Evolutionary conservation across 1,139 yeast species (phyloP).

Genomic region (Taiozyma sp.): DNA sequence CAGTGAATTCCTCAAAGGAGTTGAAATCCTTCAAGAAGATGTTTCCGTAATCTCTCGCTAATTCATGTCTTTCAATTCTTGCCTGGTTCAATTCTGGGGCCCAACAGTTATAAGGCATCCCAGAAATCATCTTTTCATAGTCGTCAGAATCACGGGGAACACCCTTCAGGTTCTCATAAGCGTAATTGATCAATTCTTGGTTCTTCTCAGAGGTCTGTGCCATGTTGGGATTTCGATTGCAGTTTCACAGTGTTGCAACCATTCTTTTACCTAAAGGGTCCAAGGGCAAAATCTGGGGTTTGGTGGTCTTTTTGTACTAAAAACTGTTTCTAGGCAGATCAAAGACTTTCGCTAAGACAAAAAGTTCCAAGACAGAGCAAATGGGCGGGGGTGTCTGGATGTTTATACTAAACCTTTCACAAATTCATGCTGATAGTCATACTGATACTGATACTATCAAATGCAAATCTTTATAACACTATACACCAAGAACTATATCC

Average conservation of each 20-base stretch:
- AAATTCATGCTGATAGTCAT: no score
- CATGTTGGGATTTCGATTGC: conserved; percentile 6
- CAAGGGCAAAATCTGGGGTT: background rate
- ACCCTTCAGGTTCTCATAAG: conserved; percentile 18
- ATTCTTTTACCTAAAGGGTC: background rate
- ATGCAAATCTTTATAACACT: background rate
- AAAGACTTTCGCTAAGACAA: background rate
- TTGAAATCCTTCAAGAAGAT: conserved; percentile 36
- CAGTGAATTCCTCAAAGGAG: conserved; percentile 28
- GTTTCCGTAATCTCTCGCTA: conserved; percentile 35
- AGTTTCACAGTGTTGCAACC: background rate
- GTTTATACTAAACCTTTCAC: no score
- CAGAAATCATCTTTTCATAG: conserved; percentile 42
- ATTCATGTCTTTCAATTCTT: conserved; percentile 31
- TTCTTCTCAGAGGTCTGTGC: conserved; percentile 18
- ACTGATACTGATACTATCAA: background rate
- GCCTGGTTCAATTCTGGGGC: conserved; percentile 26
- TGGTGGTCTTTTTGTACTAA: no score
- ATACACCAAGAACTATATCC: background rate
- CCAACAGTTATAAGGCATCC: conserved; percentile 32
- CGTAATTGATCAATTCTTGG: conserved; percentile 18
- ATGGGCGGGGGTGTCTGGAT: no score
- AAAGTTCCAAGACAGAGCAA: background rate
- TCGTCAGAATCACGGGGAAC: conserved; percentile 38
- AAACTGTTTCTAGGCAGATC: background rate